These are phyloP conservation scores for Casaregolazyma lundiana DNA, from an alignment of 1,139 yeast genomes.

Conservation along the genomic window DNA sequence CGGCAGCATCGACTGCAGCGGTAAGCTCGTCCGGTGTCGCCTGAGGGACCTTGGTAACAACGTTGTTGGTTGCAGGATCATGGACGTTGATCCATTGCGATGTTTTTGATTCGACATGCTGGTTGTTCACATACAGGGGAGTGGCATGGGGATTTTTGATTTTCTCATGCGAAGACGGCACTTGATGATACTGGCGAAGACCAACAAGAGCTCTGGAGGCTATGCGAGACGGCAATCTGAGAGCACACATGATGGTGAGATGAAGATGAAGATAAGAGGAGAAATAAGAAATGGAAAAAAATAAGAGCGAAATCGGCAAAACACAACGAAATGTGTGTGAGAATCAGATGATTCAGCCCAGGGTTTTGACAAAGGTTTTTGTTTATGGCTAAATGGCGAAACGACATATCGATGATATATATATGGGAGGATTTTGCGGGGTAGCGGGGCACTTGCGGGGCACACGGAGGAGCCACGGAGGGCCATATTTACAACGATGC, in stretches of 20 bases:
- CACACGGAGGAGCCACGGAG: too few species aligned
- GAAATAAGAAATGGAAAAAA: too few species aligned
- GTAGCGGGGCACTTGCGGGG: too few species aligned
- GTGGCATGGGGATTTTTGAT: conserved; percentile 47
- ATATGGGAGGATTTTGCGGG: neutral
- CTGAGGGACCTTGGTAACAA: conserved; percentile 69
- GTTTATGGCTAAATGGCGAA: neutral
- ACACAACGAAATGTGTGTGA: too few species aligned
- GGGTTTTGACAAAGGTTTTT: neutral
- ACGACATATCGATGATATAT: neutral
- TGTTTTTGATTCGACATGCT: conserved; percentile 53
- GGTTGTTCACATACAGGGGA: conserved; percentile 55
- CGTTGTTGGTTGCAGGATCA: conserved; percentile 71
- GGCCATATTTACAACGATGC: too few species aligned
- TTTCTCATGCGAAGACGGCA: conserved; percentile 47
- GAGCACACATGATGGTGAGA: neutral
- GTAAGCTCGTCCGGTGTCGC: conserved; percentile 62
- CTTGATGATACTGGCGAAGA: conserved; percentile 3
- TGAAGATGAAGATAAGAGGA: neutral
- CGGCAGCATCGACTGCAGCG: conserved; percentile 63
- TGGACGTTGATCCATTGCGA: conserved; percentile 64
- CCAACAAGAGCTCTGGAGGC: neutral
- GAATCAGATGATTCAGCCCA: neutral
- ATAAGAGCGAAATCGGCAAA: too few species aligned
- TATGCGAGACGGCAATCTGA: neutral